Percentiles rank a stretch among this genome's conserved stretches.
These are phyloP conservation scores for Sclerotiophoma versabilis DNA, from an alignment of 2,329 filamentous ascomycete species.

Conservation along the genomic window DNA sequence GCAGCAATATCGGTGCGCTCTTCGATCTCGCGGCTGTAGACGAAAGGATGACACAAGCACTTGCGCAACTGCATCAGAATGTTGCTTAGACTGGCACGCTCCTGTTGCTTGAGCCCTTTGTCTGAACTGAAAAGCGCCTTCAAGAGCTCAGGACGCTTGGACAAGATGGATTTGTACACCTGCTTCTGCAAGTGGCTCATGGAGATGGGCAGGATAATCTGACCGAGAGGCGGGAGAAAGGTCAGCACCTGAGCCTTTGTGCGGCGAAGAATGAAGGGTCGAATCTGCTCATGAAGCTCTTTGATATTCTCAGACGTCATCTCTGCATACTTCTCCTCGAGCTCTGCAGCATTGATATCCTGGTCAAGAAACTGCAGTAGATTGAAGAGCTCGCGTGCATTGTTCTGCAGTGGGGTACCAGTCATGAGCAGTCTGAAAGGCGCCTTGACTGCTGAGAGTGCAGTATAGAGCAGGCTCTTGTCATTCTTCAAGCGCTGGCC, in stretches of 20 bases:
- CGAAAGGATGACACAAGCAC: constrained; percentile 93
- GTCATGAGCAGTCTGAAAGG: constrained; percentile 88
- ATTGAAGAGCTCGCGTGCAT: constrained; percentile 93
- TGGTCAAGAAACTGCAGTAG: constrained; percentile 92
- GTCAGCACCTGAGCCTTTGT: constrained; percentile 92
- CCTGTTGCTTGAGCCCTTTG: constrained; percentile 66
- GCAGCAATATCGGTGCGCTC: constrained; percentile 71
- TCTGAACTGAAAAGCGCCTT: constrained; percentile 80
- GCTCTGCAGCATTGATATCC: constrained; percentile 69
- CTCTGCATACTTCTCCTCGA: constrained; percentile 79
- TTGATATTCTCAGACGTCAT: constrained; percentile 83
- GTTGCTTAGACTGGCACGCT: constrained; percentile 86
- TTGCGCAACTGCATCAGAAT: constrained; percentile 95
- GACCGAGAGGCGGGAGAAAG: constrained; percentile 90
- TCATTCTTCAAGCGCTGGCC: constrained; percentile 96
- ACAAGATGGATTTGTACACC: constrained; percentile 90
- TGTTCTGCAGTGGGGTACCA: constrained; percentile 91
- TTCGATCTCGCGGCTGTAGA: constrained; percentile 90
- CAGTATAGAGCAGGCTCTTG: constrained; percentile 78
- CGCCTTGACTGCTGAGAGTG: constrained; percentile 74
- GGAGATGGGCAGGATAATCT: constrained; percentile 94
- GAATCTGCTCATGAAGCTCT: constrained; percentile 82
- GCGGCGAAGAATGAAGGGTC: constrained; percentile 73
- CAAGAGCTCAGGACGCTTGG: constrained; percentile 88
- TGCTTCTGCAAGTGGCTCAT: constrained; percentile 95